These are phyloP conservation scores for Prunus persica DNA, from an alignment of 306 rosid genomes.

Conservation along the genomic window DNA sequence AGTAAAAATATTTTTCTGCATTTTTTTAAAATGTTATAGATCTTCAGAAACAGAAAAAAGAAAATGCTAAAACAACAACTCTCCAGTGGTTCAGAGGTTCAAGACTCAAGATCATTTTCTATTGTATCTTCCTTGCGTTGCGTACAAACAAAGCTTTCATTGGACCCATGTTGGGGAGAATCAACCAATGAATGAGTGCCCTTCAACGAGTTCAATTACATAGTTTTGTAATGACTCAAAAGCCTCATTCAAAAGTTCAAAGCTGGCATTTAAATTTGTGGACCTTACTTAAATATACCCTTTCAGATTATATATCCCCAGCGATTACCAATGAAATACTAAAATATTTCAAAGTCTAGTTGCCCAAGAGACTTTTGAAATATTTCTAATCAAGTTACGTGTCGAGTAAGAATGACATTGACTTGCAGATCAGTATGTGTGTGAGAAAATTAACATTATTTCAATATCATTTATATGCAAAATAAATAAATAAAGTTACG, in stretches of 20 bases:
- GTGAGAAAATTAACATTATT: no score
- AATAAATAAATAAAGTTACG: no score
- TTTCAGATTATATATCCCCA: no score
- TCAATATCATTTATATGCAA: no score
- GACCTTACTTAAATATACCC: no score
- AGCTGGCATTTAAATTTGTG: neutral
- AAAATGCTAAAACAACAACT: neutral
- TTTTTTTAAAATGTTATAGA: neutral
- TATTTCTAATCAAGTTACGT: neutral
- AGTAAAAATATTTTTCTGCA: neutral
- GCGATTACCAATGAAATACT: no score
- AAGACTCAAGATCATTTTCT: neutral
- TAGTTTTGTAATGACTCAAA: neutral
- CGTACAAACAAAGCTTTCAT: conserved; percentile 14
- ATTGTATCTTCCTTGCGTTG: neutral
- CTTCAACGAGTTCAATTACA: neutral
- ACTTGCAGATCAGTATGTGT: accelerated
- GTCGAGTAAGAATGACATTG: accelerated
- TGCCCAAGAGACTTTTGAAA: neutral
- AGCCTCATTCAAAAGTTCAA: neutral
- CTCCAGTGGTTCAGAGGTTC: neutral
- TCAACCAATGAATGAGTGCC: neutral
- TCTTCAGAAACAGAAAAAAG: no score
- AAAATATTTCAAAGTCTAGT: neutral
- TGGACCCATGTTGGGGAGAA: neutral